phyloP scores from a whole-genome alignment of 495 filamentous ascomycete species.

The Apiosordaria backusii region DNA sequence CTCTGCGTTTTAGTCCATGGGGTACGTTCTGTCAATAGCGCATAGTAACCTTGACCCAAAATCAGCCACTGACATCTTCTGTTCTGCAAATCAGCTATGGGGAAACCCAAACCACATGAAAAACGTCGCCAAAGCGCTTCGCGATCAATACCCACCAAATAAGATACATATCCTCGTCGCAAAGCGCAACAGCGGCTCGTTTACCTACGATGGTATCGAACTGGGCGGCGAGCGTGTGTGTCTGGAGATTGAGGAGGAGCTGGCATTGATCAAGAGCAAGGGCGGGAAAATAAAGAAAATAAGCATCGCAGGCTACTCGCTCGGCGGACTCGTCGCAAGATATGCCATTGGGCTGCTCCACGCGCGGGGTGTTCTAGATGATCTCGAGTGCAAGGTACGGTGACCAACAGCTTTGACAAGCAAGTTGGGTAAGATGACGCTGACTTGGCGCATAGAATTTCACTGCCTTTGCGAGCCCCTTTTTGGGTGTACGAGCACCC shows the following conservation, averaged over 20 bases:
- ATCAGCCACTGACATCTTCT: conserved; percentile 26
- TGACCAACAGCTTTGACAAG: background rate
- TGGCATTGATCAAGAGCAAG: conserved; percentile 59
- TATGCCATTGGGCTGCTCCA: conserved; percentile 85
- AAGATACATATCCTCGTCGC: conserved; percentile 68
- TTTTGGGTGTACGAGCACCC: conserved; percentile 80
- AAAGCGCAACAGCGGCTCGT: conserved; percentile 74
- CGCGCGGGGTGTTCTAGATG: conserved; percentile 72
- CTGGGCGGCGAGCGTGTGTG: conserved; percentile 83
- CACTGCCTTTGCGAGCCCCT: conserved; percentile 85
- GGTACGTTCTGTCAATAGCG: conserved; percentile 44
- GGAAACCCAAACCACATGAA: conserved; percentile 84
- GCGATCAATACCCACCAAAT: conserved; percentile 59
- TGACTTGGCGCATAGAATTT: conserved; percentile 64
- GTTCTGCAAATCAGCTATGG: conserved; percentile 73
- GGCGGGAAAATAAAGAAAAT: conserved; percentile 74
- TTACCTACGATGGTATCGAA: conserved; percentile 95
- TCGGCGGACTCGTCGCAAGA: conserved; percentile 81
- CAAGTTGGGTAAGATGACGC: no score
- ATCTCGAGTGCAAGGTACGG: conserved; percentile 69
- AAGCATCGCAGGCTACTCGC: conserved; percentile 83
- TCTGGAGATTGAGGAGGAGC: conserved; percentile 78
- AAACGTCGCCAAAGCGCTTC: conserved; percentile 64
- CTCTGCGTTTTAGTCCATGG: conserved; percentile 95
- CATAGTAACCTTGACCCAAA: background rate